Conservation (phyloP, 2,329 filamentous ascomycete genomes). For the Pseudogymnoascus sp. region DNA sequence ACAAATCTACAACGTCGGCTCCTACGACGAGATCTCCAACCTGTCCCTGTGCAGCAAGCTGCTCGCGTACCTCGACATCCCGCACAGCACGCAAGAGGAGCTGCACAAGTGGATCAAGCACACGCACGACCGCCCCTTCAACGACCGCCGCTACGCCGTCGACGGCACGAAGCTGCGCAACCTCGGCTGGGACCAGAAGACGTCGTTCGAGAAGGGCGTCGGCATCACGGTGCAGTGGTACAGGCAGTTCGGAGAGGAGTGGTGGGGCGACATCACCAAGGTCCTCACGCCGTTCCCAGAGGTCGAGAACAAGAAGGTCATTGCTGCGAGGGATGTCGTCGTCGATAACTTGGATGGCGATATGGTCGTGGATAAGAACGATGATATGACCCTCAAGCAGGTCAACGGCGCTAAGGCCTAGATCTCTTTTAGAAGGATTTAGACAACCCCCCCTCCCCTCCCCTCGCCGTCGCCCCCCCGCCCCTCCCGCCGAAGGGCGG, state of each 20-base stretch:
- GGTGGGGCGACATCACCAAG: conserved; percentile 65
- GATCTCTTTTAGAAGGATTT: neutral
- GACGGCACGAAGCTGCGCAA: conserved; percentile 58
- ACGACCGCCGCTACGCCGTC: conserved; percentile 65
- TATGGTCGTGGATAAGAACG: conserved; percentile 23
- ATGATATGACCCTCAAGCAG: conserved; percentile 19
- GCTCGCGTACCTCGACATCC: conserved; percentile 52
- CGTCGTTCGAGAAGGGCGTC: conserved; percentile 54
- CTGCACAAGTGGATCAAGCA: conserved; percentile 61
- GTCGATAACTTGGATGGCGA: conserved; percentile 15
- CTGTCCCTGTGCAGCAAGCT: conserved; percentile 58
- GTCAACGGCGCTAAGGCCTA: neutral
- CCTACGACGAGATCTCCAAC: conserved; percentile 69
- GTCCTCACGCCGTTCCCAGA: conserved; percentile 61
- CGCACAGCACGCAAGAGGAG: conserved; percentile 40
- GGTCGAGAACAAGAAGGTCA: conserved; percentile 46
- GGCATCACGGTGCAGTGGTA: conserved; percentile 63
- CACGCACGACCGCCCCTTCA: conserved; percentile 70
- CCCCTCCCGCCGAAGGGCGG: too few species aligned
- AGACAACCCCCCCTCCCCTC: neutral
- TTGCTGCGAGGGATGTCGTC: conserved; percentile 31
- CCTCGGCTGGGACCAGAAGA: conserved; percentile 63
- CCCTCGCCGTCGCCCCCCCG: too few species aligned
- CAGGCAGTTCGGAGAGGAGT: conserved; percentile 51
- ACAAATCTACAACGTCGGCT: conserved; percentile 76